Evolutionary conservation across 805 yeast genomes (phyloP), one percentile per base, ranked within the genome.

Genomic region (Metschnikowia reukaufii): DNA sequence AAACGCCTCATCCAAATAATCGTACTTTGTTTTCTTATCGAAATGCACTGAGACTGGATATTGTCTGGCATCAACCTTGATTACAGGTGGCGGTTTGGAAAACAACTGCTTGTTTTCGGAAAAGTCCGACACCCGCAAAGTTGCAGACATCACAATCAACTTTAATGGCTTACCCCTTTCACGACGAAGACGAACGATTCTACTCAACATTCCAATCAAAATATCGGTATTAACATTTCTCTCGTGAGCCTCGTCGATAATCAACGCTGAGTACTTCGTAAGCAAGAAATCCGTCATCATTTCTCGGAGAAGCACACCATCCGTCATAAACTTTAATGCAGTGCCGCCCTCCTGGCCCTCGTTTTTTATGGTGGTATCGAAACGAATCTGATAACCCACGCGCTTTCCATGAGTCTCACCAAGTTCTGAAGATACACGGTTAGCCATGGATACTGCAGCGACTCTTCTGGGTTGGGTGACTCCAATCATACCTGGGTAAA

Each of bases 191-290:
- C 76, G 81, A 50, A 89, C 79, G 15, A 91, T 85, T 56, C 99
- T 82, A 61, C 96, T 88, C 42, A 94, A 72, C 85, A 94, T 86
- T 39, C 99, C 99, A 52, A 94, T 90, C 47, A 94, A 73, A 39
- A 94, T 92, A 67, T 94, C 99, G 0, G 99, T 94, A 62, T 94
- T 94, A 50, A 92, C 83, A 62, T 90, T 92, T 64, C 99, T 80
- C 66, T 94, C 99, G 65, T 94, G 99, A 0, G 99, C 99, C 67
- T 94, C 99, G 71, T 94, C 99, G 49, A 94, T 88, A 21, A 95
- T 78, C 37, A 94, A 77, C 0, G 87, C 84, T 0, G 97, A 90
- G 63, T 94, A 94, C 59, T 86, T 88, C 30, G 80, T 75, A 41
- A 95, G 71, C 52, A 85, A 68, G 50, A 94, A 85, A 60, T 94